Evolutionary conservation across 1,139 yeast species (phyloP).

Genomic region (Keqinozyma sinolaborantium): DNA sequence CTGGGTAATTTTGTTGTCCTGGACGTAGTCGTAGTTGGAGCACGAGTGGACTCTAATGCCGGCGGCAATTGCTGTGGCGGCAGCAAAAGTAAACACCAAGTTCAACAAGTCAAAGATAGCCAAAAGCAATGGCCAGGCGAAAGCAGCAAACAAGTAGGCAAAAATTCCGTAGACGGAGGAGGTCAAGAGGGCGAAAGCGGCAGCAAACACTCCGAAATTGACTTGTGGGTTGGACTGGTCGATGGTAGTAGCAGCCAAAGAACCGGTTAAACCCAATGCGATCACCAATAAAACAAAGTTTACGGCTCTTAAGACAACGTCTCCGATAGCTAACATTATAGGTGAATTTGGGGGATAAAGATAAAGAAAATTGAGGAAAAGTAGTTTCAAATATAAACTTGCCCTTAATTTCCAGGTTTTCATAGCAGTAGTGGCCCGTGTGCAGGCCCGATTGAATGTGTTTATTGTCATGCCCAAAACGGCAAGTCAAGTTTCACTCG

Average conservation of each 20-base stretch:
- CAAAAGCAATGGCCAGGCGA: conserved; percentile 85
- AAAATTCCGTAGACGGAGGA: conserved; percentile 75
- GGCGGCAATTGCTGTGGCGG: conserved; percentile 91
- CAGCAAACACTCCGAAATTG: conserved; percentile 81
- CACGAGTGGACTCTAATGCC: conserved; percentile 87
- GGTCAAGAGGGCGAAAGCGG: conserved; percentile 80
- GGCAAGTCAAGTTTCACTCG: not conserved
- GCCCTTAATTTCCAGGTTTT: too few relatives aligned
- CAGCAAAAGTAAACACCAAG: conserved; percentile 89
- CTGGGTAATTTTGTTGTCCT: conserved; percentile 65
- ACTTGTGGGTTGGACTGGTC: conserved; percentile 69
- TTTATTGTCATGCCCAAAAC: not conserved
- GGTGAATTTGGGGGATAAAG: too few relatives aligned
- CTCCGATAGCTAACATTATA: conserved; percentile 64
- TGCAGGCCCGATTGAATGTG: not conserved
- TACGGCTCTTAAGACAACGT: conserved; percentile 66
- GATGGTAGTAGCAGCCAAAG: conserved; percentile 69
- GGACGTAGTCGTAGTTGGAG: conserved; percentile 59
- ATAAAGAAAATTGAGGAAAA: not conserved
- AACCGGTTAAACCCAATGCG: conserved; percentile 81
- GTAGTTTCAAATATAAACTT: not conserved
- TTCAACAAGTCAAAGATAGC: conserved; percentile 79
- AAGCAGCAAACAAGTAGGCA: conserved; percentile 73
- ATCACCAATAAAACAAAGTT: conserved; percentile 75
- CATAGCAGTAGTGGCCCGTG: too few relatives aligned